Percentiles rank a stretch among this genome's conserved stretches.
Evolutionary conservation across 768 basidiomycete species (phyloP).

Genomic region (Pisolithus microcarpus): DNA sequence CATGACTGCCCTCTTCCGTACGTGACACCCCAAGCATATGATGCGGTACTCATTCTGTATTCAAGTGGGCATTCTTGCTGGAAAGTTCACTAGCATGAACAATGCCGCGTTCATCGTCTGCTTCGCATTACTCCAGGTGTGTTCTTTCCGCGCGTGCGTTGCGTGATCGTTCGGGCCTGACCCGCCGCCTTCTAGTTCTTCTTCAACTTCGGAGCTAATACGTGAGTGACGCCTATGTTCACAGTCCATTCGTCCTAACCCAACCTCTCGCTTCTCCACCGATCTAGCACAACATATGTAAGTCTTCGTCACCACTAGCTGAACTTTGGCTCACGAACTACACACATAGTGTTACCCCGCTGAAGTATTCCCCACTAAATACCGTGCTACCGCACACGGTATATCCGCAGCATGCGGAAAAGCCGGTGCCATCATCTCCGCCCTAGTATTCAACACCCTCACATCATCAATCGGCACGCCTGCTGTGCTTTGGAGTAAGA

Average conservation of each 20-base stretch:
- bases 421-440: slow-evolving; percentile 68
- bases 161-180: background rate
- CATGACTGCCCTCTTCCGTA: slow-evolving; percentile 60
- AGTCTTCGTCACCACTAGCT: slow-evolving; percentile 10
- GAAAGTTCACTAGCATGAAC: slow-evolving; percentile 49
- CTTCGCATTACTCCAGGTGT: slow-evolving; percentile 61
- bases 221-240: slow-evolving; percentile 29
- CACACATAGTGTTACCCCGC: slow-evolving; percentile 55
- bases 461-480: slow-evolving; percentile 57
- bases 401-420: slow-evolving; percentile 70
- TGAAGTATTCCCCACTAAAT: slow-evolving; percentile 75
- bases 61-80: slow-evolving; percentile 62
- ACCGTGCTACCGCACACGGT: slow-evolving; percentile 68
- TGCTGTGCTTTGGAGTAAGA: slow-evolving; percentile 64
- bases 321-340: background rate
- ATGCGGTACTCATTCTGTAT: background rate
- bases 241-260: background rate
- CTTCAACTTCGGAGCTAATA: slow-evolving; percentile 77
- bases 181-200: slow-evolving; percentile 43
- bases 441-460: slow-evolving; percentile 64
- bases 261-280: background rate
- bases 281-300: slow-evolving; percentile 45
- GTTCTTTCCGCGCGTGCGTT: background rate
- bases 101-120: slow-evolving; percentile 59
- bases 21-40: slow-evolving; percentile 5